Evolutionary conservation across 2,329 filamentous ascomycete genomes (phyloP).

Genomic region (Colletotrichum coccodes): DNA sequence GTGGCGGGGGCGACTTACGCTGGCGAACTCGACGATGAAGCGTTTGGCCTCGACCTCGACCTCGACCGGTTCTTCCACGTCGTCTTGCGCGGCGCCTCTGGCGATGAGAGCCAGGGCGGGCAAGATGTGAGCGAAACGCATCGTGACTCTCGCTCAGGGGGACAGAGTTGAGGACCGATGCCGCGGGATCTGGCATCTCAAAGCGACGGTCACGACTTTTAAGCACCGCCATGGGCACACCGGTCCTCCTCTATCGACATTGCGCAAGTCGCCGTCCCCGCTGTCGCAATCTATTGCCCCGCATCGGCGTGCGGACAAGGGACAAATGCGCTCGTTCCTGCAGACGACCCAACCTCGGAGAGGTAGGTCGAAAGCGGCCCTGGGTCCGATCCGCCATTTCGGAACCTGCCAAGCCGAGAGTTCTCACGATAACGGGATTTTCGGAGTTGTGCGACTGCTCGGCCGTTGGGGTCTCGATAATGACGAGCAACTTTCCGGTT

Average conservation of each 20-base stretch:
- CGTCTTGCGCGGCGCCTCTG: not conserved
- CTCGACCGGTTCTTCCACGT: not conserved
- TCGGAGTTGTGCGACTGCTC: not conserved
- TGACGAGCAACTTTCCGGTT: too few species aligned
- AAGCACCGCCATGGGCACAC: not conserved
- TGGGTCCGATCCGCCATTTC: not conserved
- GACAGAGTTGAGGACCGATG: not conserved
- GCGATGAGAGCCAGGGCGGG: not conserved
- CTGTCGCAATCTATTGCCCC: conserved; percentile 12
- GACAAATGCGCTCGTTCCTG: conserved; percentile 8
- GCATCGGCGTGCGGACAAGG: not conserved
- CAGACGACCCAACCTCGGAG: conserved; percentile 17
- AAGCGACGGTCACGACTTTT: too few species aligned
- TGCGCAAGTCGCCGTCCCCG: not conserved
- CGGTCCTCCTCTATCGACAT: not conserved
- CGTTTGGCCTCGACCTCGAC: conserved; percentile 18
- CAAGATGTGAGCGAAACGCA: conserved; percentile 2
- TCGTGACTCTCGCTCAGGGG: not conserved
- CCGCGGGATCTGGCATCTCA: not conserved
- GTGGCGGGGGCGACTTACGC: not conserved
- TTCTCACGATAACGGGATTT: not conserved
- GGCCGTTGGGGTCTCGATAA: too few species aligned
- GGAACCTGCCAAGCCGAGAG: not conserved
- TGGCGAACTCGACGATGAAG: conserved; percentile 30
- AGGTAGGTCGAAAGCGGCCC: conserved; percentile 15